These are phyloP conservation scores for Amaranthus cruentus DNA, from an alignment of 148 eudicot species.

Conservation along the genomic window DNA sequence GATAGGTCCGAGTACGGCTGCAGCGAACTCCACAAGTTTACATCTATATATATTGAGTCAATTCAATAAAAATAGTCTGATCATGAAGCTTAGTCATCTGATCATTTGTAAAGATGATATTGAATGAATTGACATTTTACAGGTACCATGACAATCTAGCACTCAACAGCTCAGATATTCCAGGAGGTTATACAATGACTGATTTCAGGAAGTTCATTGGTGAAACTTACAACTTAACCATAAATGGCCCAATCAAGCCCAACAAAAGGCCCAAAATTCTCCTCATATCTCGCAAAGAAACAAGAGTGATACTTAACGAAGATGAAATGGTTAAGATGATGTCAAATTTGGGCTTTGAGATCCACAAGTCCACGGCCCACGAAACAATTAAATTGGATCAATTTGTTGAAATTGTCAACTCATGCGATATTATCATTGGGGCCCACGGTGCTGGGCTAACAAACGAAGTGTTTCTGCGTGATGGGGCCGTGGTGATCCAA, in stretches of 20 bases:
- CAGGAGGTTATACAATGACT: slow-evolving; percentile 32
- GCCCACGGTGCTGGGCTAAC: slow-evolving; percentile 62
- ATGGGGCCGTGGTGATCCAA: slow-evolving; percentile 50
- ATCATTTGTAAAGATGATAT: neutral
- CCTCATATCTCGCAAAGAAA: slow-evolving; percentile 37
- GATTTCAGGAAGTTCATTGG: slow-evolving; percentile 39
- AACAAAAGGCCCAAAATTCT: slow-evolving; percentile 26
- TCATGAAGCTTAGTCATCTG: too few relatives aligned
- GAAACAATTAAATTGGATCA: slow-evolving; percentile 27
- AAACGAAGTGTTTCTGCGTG: slow-evolving; percentile 44
- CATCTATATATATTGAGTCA: too few relatives aligned
- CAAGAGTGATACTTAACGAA: slow-evolving; percentile 43
- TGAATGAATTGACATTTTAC: neutral
- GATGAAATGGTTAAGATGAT: slow-evolving; percentile 36
- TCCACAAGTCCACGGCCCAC: slow-evolving; percentile 16
- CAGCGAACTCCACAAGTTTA: too few relatives aligned
- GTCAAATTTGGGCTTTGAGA: slow-evolving; percentile 40
- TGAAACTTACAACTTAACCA: slow-evolving; percentile 22
- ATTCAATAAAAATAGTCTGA: too few relatives aligned
- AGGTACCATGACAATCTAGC: slow-evolving; percentile 38
- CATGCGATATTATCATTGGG: slow-evolving; percentile 48
- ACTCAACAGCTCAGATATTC: slow-evolving; percentile 26
- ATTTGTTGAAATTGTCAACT: slow-evolving; percentile 34
- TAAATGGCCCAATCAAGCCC: slow-evolving; percentile 9
- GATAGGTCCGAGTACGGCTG: too few relatives aligned